Base-by-base conservation (phyloP, 2,329 filamentous ascomycete species). In the Phaeosphaeria sp. region DNA sequence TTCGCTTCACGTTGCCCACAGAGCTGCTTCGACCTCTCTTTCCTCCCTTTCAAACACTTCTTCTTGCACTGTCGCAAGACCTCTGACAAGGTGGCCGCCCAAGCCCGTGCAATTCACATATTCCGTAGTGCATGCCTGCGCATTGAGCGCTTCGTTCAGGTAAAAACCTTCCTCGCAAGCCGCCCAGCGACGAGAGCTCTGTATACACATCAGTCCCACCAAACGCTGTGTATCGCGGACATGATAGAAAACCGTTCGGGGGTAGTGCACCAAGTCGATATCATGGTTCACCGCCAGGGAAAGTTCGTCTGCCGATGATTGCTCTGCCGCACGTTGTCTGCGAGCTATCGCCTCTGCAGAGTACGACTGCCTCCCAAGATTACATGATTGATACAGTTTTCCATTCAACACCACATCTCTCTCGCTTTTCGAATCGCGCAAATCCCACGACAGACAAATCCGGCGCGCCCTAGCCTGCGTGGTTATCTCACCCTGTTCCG, bases 381-480 rank as follows among this genome's bases (percentile, higher is more conserved):
- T 22, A 10, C 20, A 21, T 2, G 46, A 33, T 3, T 50, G 53
- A 33, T 51, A 22, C 9, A 47, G 10, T 46, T 42, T 46, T 13
- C 54, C 54, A 42, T 55, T 55, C 13, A 55, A 10, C 9, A 17
- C n/a, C 2, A n/a, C 30, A 36, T 39, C 15, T n/a, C 21, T 25
- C 6, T n/a, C 20, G 2, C 36, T 7, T 15, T n/a, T 6, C 13
- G 17, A 47, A 7, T 27, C 17, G 30, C 27, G 49, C 18, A 55
- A 36, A 51, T 55, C 42, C 54, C 54, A 55, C 20, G 54, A 55
- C n/a, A 55, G 41, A 23, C 39, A 55, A 17, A 55, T 55, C 9
- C 48, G 47, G 5, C 44, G 43, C 36, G 47, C 30, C 4, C 42
- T 51, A 3, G 51, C 54, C 9, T 22, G 22, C 15, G 27, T 2